These are phyloP conservation scores for Senna siamea DNA, from an alignment of 306 rosid species.

Conservation along the genomic window DNA sequence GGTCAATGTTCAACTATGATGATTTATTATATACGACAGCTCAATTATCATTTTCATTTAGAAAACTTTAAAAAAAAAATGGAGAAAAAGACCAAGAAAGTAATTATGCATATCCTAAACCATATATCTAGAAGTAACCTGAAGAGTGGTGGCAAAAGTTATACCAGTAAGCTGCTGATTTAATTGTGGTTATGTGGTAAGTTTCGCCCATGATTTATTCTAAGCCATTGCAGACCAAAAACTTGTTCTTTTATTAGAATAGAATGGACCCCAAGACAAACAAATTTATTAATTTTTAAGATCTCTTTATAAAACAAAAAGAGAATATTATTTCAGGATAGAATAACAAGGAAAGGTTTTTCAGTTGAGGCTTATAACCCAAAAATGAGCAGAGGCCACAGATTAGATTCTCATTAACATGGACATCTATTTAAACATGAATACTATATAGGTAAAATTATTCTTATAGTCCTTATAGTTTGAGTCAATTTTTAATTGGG, in stretches of 20 bases:
- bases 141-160: background rate
- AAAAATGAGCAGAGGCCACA: constrained; percentile 1
- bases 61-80: background rate
- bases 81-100: background rate
- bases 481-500: no score
- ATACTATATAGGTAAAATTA: no score
- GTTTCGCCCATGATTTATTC: constrained; percentile 8
- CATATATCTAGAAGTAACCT: background rate
- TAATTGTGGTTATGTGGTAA: background rate
- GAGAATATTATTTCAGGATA: constrained; percentile 1
- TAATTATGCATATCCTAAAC: background rate
- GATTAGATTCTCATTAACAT: constrained; percentile 23
- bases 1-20: background rate
- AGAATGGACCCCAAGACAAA: constrained; percentile 8
- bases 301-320: background rate
- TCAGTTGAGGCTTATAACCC: background rate
- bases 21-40: constrained; percentile 24
- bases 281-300: constrained; percentile 16
- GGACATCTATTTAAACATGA: background rate
- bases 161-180: constrained; percentile 1
- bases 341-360: background rate
- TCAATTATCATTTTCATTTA: background rate
- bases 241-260: constrained; percentile 1
- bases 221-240: background rate
- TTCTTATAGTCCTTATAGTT: no score